Evolutionary conservation across 1,284 basidiomycete genomes (phyloP).

Genomic region (Naganishia albida): DNA sequence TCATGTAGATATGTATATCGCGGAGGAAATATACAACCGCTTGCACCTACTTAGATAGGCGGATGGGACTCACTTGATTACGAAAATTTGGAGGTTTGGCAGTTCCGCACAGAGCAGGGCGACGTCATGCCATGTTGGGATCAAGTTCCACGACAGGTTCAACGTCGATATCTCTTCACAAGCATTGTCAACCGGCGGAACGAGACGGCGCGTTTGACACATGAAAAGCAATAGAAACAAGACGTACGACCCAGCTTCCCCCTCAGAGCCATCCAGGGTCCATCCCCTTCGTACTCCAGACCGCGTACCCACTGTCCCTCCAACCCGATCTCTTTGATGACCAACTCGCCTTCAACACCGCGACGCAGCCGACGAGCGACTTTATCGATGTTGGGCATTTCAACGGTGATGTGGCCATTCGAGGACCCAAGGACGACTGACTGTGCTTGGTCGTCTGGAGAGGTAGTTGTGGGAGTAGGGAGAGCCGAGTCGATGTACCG

Average conservation of each 20-base stretch:
- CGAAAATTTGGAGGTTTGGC: constrained; percentile 64
- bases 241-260: constrained; percentile 1
- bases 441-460: constrained; percentile 57
- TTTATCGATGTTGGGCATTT: constrained; percentile 78
- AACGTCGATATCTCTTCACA: constrained; percentile 70
- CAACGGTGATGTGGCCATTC: constrained; percentile 76
- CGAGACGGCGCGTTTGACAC: no score
- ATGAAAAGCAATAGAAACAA: no score
- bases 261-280: constrained; percentile 60
- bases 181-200: constrained; percentile 33
- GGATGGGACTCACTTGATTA: constrained; percentile 67
- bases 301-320: constrained; percentile 66
- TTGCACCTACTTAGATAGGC: no score
- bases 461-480: no score
- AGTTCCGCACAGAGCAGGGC: constrained; percentile 68
- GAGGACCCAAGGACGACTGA: constrained; percentile 76
- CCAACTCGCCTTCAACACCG: constrained; percentile 58
- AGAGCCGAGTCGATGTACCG: constrained; percentile 67
- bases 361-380: constrained; percentile 65
- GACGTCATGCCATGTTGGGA: constrained; percentile 71
- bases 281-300: constrained; percentile 74
- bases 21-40: constrained; percentile 11
- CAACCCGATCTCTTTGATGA: constrained; percentile 76
- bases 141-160: constrained; percentile 77
- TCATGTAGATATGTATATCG: constrained; percentile 23